phyloP scores from a whole-genome alignment of 176 grass and related monocot genomes.

The Bromus sterilis region DNA sequence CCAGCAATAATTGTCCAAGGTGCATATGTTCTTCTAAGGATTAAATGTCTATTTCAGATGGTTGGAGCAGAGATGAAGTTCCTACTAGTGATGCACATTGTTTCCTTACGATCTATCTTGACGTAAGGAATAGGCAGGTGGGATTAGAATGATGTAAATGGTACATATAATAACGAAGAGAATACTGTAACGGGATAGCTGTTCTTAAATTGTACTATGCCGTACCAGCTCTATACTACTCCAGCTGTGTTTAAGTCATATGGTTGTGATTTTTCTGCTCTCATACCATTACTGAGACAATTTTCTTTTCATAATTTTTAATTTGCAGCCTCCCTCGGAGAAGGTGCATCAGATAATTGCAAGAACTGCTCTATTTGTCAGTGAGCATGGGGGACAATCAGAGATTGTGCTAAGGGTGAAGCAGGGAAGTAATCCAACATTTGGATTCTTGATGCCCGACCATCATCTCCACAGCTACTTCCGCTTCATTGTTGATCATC shows the following conservation, averaged over 20 bases:
- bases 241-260: conserved; percentile 12
- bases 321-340: conserved; percentile 73
- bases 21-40: conserved; percentile 80
- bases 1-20: conserved; percentile 58
- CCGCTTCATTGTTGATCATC: conserved; percentile 69
- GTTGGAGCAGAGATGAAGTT: conserved; percentile 99
- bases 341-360: conserved; percentile 90
- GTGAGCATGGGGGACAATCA: conserved; percentile 74
- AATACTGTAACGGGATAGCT: conserved; percentile 22
- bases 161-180: conserved; percentile 48
- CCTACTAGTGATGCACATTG: conserved; percentile 72
- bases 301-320: conserved; percentile 1
- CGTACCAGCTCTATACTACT: conserved; percentile 8
- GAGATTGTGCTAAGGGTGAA: conserved; percentile 96
- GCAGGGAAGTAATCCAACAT: conserved; percentile 88
- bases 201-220: conserved; percentile 20
- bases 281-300: conserved; percentile 28
- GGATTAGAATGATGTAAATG: conserved; percentile 80
- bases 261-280: conserved; percentile 21
- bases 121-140: conserved; percentile 92
- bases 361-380: conserved; percentile 91
- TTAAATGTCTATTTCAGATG: conserved; percentile 93
- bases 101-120: conserved; percentile 84
- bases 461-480: conserved; percentile 89
- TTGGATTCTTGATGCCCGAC: conserved; percentile 97